Percentiles rank a stretch among this genome's conserved stretches.
Conservation (phyloP, 2,329 filamentous ascomycete genomes). For the Annulohypoxylon truncatum region DNA sequence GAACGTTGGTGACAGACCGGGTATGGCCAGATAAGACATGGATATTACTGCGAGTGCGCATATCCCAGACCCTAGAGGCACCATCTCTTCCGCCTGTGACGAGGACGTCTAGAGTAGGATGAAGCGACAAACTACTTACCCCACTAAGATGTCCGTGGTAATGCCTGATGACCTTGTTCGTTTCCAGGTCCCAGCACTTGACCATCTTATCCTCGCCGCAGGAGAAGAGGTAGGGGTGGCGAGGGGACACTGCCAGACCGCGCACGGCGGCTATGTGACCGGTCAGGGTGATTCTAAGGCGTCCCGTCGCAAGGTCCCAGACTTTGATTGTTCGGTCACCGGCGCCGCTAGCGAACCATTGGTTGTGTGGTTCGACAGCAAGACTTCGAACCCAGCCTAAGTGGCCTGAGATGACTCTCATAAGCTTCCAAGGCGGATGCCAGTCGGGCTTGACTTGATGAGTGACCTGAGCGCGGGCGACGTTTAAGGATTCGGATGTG, state of each 20-base stretch:
- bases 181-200: constrained; percentile 99
- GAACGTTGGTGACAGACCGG: constrained; percentile 86
- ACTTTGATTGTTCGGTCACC: constrained; percentile 98
- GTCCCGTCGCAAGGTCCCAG: constrained; percentile 92
- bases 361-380: constrained; percentile 93
- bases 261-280: constrained; percentile 92
- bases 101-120: constrained; percentile 93
- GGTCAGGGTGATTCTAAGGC: constrained; percentile 85
- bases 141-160: constrained; percentile 97
- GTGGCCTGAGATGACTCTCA: constrained; percentile 96
- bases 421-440: constrained; percentile 98
- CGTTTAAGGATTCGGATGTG: constrained; percentile 44
- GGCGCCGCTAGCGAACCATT: constrained; percentile 97
- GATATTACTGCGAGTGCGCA: constrained; percentile 95
- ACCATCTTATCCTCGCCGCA: constrained; percentile 99
- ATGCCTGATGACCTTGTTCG: constrained; percentile 98
- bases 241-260: constrained; percentile 88
- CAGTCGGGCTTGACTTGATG: constrained; percentile 81
- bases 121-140: constrained; percentile 92
- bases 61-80: constrained; percentile 96
- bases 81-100: constrained; percentile 96
- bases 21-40: constrained; percentile 94
- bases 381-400: constrained; percentile 92
- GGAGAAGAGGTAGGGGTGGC: constrained; percentile 96
- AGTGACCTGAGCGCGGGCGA: constrained; percentile 53